A percentile compares a stretch with the other conserved stretches of the same genome.
These are phyloP conservation scores for Raphanus hybrid DNA, from an alignment of 441 rosid species.

Conservation along the genomic window DNA sequence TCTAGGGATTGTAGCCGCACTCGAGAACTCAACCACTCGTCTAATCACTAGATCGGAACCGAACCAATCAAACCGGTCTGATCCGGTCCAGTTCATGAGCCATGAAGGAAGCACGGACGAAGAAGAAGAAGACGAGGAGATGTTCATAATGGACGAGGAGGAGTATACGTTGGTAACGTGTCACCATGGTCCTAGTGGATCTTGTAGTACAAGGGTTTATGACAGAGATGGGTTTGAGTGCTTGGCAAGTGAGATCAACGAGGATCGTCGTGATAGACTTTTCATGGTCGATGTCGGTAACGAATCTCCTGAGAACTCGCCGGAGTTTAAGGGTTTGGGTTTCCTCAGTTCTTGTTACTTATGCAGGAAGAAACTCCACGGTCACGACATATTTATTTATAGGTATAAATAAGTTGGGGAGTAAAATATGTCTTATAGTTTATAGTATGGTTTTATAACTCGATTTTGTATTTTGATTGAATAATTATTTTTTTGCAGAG, in stretches of 20 bases:
- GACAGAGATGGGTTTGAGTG: constrained; percentile 47
- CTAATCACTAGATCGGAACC: constrained; percentile 31
- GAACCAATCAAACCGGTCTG: constrained; percentile 38
- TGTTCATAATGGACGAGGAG: constrained; percentile 50
- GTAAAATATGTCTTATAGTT: background rate
- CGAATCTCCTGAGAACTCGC: constrained; percentile 37
- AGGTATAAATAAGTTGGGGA: constrained; percentile 43
- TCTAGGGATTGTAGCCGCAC: constrained; percentile 46
- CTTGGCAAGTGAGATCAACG: constrained; percentile 31
- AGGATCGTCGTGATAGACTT: constrained; percentile 29
- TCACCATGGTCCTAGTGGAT: constrained; percentile 47
- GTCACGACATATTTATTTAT: constrained; percentile 73
- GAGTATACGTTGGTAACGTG: constrained; percentile 60
- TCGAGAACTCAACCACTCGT: constrained; percentile 40
- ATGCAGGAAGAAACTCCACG: constrained; percentile 67
- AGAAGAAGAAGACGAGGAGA: constrained; percentile 52
- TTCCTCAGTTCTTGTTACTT: constrained; percentile 63
- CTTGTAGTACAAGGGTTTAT: constrained; percentile 52
- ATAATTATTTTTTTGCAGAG: constrained; percentile 42
- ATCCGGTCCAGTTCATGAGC: constrained; percentile 43
- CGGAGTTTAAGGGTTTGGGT: constrained; percentile 40
- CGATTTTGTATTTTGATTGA: constrained; percentile 3
- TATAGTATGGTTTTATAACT: background rate
- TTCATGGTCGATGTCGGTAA: constrained; percentile 19
- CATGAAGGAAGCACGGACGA: constrained; percentile 33